phyloP scores from a whole-genome alignment of 2,329 filamentous ascomycete species.

The Acephala macrosclerotiorum region DNA sequence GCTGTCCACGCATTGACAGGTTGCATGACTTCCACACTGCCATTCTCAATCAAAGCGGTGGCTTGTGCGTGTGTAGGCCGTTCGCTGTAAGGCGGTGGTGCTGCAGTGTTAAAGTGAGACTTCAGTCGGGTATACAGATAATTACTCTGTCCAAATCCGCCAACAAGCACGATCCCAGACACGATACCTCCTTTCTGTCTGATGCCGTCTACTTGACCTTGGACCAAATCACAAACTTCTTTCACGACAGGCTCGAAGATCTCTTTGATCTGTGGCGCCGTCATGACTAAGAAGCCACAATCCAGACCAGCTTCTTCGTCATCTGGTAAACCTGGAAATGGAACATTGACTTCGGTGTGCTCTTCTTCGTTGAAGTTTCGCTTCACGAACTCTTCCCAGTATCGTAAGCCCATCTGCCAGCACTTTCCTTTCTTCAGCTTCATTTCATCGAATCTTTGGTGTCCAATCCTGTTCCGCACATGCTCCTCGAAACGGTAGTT shows the following conservation, averaged over 20 bases:
- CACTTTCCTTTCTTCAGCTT: slow-evolving; percentile 79
- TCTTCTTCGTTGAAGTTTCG: slow-evolving; percentile 84
- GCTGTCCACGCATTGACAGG: slow-evolving; percentile 84
- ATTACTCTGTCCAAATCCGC: slow-evolving; percentile 82
- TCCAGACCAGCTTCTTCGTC: slow-evolving; percentile 79
- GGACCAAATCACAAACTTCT: slow-evolving; percentile 71
- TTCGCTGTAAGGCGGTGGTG: slow-evolving; percentile 68
- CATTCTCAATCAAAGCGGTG: slow-evolving; percentile 54
- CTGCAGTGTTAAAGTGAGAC: slow-evolving; percentile 64
- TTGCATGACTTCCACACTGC: slow-evolving; percentile 80
- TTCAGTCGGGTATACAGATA: slow-evolving; percentile 78
- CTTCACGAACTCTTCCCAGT: slow-evolving; percentile 87
- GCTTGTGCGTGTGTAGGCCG: slow-evolving; percentile 69
- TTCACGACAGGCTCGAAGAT: slow-evolving; percentile 80
- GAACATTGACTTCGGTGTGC: slow-evolving; percentile 78
- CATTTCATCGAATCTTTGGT: slow-evolving; percentile 75
- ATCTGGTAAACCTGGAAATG: slow-evolving; percentile 79
- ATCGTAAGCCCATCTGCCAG: slow-evolving; percentile 80
- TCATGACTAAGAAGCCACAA: slow-evolving; percentile 79
- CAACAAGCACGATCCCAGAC: slow-evolving; percentile 80
- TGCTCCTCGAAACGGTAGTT: slow-evolving; percentile 85
- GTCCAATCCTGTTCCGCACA: slow-evolving; percentile 71
- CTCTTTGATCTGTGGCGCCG: slow-evolving; percentile 70
- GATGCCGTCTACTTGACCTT: slow-evolving; percentile 71
- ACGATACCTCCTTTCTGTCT: slow-evolving; percentile 67